Evolutionary conservation across 1,139 yeast genomes (phyloP).

Genomic region (Candida gigantensis): DNA sequence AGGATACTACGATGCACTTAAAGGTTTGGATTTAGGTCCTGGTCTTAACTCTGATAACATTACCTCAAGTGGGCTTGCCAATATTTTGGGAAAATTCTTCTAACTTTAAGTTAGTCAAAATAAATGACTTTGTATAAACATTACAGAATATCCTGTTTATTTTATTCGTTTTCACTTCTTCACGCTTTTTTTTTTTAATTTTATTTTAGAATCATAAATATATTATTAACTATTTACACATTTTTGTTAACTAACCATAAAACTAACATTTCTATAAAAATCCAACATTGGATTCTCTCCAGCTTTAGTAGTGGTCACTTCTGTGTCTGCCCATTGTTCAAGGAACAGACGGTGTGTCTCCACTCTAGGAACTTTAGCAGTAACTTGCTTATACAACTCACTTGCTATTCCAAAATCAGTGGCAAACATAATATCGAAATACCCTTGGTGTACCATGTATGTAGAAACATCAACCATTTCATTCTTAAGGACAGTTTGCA

Average conservation of each 20-base stretch:
- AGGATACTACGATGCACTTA: not conserved
- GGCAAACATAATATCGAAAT: constrained; percentile 84
- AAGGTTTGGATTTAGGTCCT: not conserved
- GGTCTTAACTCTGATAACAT: not conserved
- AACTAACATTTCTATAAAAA: constrained; percentile 75
- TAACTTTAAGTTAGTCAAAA: no score
- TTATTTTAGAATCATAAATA: not conserved
- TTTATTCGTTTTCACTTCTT: not conserved
- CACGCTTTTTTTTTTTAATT: not conserved
- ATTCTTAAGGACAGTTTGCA: constrained; percentile 72
- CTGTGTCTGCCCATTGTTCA: constrained; percentile 70
- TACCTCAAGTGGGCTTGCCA: no score
- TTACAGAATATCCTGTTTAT: no score
- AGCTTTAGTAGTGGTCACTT: constrained; percentile 65
- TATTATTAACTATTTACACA: not conserved
- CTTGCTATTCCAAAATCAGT: constrained; percentile 70
- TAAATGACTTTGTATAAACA: no score
- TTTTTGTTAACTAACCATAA: constrained; percentile 37
- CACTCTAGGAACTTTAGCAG: constrained; percentile 60
- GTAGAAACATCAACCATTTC: constrained; percentile 70
- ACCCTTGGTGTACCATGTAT: constrained; percentile 82
- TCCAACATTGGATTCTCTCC: constrained; percentile 92
- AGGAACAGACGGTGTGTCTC: constrained; percentile 66
- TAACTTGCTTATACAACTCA: constrained; percentile 62
- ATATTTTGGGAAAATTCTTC: no score